phyloP scores from a whole-genome alignment of 1,284 basidiomycete species.

The Agroathelia rolfsii region DNA sequence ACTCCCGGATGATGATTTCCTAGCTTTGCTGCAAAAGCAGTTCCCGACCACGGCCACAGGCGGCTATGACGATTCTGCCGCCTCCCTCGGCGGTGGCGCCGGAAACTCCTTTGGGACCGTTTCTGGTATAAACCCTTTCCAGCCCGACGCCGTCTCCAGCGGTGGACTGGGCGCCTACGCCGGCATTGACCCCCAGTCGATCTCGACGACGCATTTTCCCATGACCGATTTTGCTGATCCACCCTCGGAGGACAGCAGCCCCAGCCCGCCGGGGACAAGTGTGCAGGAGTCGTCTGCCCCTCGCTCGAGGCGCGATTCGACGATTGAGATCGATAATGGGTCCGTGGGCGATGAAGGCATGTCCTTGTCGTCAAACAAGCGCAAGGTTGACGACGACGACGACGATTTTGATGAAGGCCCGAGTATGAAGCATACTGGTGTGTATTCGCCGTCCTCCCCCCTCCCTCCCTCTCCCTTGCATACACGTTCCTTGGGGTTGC shows the following conservation, averaged over 20 bases:
- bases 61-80: conserved; percentile 14
- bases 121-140: conserved; percentile 5
- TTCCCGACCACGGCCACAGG: conserved; percentile 30
- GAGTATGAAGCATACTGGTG: conserved; percentile 56
- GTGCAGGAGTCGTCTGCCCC: conserved; percentile 22
- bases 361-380: conserved; percentile 43
- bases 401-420: conserved; percentile 47
- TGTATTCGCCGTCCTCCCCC: conserved; percentile 17
- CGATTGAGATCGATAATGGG: conserved; percentile 20
- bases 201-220: conserved; percentile 31
- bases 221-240: conserved; percentile 29
- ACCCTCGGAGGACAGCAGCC: conserved; percentile 61
- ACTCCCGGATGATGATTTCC: conserved; percentile 66
- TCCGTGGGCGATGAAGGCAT: conserved; percentile 30
- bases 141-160: conserved; percentile 12
- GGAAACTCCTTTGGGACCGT: too few relatives aligned
- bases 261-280: conserved; percentile 52
- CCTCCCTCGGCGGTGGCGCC: conserved; percentile 16
- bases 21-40: conserved; percentile 67
- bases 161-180: conserved; percentile 19
- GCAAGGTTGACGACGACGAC: conserved; percentile 60
- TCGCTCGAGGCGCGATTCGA: conserved; percentile 23
- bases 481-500: conserved; percentile 1
- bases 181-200: conserved; percentile 49
- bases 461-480: conserved; percentile 5